Base-by-base conservation (phyloP, 1,284 basidiomycete genomes). In the Tylopilus sp. region DNA sequence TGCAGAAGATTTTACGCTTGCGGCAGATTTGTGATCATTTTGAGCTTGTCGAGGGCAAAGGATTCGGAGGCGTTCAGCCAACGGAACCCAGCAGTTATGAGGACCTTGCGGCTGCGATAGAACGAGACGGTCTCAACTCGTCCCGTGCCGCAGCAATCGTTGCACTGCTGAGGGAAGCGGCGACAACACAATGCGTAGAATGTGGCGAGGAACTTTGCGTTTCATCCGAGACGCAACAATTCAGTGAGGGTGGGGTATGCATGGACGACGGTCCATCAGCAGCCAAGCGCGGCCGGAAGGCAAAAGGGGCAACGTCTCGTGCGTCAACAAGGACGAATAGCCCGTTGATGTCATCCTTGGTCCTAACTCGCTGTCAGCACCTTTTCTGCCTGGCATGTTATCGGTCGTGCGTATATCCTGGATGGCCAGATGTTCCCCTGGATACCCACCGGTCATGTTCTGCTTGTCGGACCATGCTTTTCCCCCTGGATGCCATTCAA, bases 1-100 rank as follows among this genome's bases (percentile, higher is more conserved):
- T 99, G 56, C 95, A 97, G 72, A 95, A 96, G 74, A 89, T 97
- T 49, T 74, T 97, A 46, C 89, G 92, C 9, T 78, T 99, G 33
- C 88, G 97, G 34, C 94, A 99, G 74, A 97, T 97, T 44, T 99
- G 97, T 72, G 92, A 97, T 65, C 95, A 99, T 70, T 90, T 85
- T 58, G 92, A 95, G 59, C 79, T 99, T 30, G 91, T 97, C 2
- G 78, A 89, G 64, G 84, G 84, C 54, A 92, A 92, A 56, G 79
- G 78, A 48, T 70, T 78, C 38, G 74, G 74, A 44, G 74, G 72
- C 44, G 57, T 58, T 11, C 73, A 71, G 47, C 57, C 65, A 13
- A 53, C 53, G 30, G 72, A 68, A 48, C 67, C 72, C 28, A 70
- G 74, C 33, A 66, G 75, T 31, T 92, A 89, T 58, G 86, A 92